These are phyloP conservation scores for Aristolochia californica DNA, from an alignment of 164 flowering plant genomes.

Conservation along the genomic window DNA sequence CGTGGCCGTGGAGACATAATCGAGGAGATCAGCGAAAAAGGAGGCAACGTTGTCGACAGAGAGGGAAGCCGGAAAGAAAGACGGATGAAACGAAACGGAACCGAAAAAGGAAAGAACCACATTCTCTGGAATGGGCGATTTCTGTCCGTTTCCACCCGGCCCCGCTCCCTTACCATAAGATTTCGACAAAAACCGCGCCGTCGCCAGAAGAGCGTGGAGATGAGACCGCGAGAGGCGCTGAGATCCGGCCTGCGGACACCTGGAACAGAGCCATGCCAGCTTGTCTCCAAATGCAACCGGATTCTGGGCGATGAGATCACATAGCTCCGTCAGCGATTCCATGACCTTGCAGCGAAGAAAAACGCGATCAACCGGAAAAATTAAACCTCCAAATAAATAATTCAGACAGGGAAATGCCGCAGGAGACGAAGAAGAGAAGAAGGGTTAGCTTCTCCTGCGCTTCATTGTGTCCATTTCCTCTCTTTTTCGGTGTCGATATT, in stretches of 20 bases:
- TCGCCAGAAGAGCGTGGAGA: slow-evolving; percentile 80
- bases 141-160: no score
- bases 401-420: neutral
- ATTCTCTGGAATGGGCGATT: no score
- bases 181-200: slow-evolving; percentile 43
- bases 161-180: no score
- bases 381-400: neutral
- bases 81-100: slow-evolving; percentile 45
- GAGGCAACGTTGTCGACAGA: slow-evolving; percentile 29
- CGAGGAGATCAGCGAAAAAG: slow-evolving; percentile 55
- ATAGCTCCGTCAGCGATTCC: slow-evolving; percentile 83
- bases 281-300: slow-evolving; percentile 59
- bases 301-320: slow-evolving; percentile 65
- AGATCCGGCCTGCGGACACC: slow-evolving; percentile 74
- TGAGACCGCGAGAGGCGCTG: slow-evolving; percentile 65
- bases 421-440: neutral
- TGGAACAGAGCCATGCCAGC: slow-evolving; percentile 66
- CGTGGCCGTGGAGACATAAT: slow-evolving; percentile 36
- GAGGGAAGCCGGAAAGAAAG: slow-evolving; percentile 70
- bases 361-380: neutral
- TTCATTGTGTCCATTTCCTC: no score
- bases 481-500: no score
- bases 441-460: neutral
- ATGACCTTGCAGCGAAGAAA: slow-evolving; percentile 10
- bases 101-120: slow-evolving; percentile 46